Evolutionary conservation across 73 alveolate species (phyloP), one percentile per base, ranked within the genome.

Genomic region (Paraurostyla sp.): DNA sequence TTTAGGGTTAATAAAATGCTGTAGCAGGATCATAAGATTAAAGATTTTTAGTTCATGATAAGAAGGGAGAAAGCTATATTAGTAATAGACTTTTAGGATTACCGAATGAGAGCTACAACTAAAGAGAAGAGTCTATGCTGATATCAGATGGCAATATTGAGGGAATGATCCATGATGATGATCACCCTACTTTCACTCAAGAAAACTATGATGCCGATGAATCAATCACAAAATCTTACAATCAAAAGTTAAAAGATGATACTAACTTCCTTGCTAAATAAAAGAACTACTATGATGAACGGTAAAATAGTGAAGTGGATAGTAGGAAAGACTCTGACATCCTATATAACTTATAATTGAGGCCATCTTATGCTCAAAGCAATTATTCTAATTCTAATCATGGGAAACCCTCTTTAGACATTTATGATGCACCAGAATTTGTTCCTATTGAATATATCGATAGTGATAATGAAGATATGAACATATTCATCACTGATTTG

Each of bases 171-270:
- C 22, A 29, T 30, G 78, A 60, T 27, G 25, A 60, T 30, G 22
- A 27, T 29, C 3, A 60, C 71, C 22, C 22, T 23, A 54, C 22
- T 11, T 4, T 22, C 52, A 13, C 22, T 3, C 32, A 45, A 3
- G 9, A 18, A 30, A 27, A 30, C 15, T 29, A 60, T 60, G 20
- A 60, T 13, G 50, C 6, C 25, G 20, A 27, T 4, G 78, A 30
- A 6, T 60, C 78, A 11, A 16, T 60, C 3, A 60, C 78, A 7
- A 60, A 60, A 60, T 60, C 78, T 60, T 60, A 60, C 23, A 60
- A 60, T 60, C 50, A 60, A 60, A 60, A 60, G 25, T 45, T 60
- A 9, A 60, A 60, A 29, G 78, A 60, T 11, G 78, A 60, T 60
- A 60, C 78, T 16, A 60, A 60, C 23, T 60, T 29, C 50, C 25